phyloP scores from a whole-genome alignment of 768 basidiomycete genomes.

The Gelatoporia subvermispora region DNA sequence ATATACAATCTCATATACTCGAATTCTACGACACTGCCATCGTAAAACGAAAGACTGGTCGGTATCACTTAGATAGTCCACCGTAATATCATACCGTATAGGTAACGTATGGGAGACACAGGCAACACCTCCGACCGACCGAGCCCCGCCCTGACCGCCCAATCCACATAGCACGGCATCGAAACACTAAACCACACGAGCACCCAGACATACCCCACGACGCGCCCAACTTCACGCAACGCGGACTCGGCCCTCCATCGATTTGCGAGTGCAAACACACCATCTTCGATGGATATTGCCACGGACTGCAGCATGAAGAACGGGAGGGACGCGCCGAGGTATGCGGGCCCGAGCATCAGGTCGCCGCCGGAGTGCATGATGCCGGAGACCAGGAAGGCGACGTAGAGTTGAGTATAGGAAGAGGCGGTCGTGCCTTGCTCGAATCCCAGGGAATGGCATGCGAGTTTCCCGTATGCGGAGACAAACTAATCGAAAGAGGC shows the following conservation, averaged over 20 bases:
- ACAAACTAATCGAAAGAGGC: neutral
- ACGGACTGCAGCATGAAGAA: conserved; percentile 30
- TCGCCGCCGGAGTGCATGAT: conserved; percentile 31
- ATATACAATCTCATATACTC: too few relatives aligned
- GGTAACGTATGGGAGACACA: too few relatives aligned
- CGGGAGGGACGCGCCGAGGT: conserved; percentile 11
- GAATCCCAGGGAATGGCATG: conserved; percentile 17
- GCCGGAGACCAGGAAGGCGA: conserved; percentile 31
- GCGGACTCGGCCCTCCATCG: neutral
- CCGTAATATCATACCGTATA: too few relatives aligned
- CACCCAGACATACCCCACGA: conserved; percentile 10
- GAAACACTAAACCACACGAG: conserved; percentile 8
- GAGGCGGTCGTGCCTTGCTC: conserved; percentile 21
- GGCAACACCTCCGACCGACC: too few relatives aligned
- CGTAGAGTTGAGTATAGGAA: conserved; percentile 29
- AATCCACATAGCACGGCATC: conserved; percentile 3
- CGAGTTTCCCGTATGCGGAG: conserved; percentile 14
- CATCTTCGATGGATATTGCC: conserved; percentile 32
- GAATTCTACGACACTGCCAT: too few relatives aligned
- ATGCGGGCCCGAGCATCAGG: conserved; percentile 18
- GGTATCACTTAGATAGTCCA: too few relatives aligned
- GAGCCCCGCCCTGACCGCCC: neutral
- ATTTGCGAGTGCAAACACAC: conserved; percentile 17
- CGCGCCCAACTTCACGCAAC: neutral
- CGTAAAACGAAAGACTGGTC: too few relatives aligned